Percentiles rank a stretch among this genome's conserved stretches.
Evolutionary conservation across 768 basidiomycete species (phyloP).

Genomic region (Termitomyces sp.): DNA sequence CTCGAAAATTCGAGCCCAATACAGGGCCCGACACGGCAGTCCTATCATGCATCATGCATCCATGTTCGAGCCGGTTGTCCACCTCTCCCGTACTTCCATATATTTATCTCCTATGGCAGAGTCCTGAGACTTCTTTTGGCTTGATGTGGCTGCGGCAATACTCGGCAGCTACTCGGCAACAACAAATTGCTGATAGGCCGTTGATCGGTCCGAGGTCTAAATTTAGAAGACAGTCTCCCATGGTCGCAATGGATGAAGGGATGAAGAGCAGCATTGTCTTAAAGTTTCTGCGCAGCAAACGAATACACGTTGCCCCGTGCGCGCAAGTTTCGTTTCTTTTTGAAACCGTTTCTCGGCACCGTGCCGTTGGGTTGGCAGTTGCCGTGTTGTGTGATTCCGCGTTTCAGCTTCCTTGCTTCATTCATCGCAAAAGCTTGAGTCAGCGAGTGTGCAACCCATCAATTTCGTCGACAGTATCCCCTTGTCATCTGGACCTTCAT

Average conservation of each 20-base stretch:
- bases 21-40: background rate
- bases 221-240: background rate
- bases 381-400: background rate
- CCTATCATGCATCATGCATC: no score
- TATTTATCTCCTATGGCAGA: no score
- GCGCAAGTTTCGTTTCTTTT: background rate
- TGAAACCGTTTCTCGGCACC: background rate
- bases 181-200: background rate
- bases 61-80: background rate
- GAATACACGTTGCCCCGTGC: background rate
- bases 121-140: no score
- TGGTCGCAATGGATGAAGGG: background rate
- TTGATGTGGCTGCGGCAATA: background rate
- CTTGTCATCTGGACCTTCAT: background rate
- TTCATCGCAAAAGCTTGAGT: background rate
- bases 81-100: no score
- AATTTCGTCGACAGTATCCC: background rate
- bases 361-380: background rate
- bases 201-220: background rate
- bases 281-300: no score
- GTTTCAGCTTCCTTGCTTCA: background rate
- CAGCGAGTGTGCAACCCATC: conserved; percentile 1
- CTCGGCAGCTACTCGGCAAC: background rate
- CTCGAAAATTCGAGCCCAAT: no score
- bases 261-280: background rate